Base-by-base conservation (phyloP, 2,329 filamentous ascomycete genomes). In the Fusarium foetens region DNA sequence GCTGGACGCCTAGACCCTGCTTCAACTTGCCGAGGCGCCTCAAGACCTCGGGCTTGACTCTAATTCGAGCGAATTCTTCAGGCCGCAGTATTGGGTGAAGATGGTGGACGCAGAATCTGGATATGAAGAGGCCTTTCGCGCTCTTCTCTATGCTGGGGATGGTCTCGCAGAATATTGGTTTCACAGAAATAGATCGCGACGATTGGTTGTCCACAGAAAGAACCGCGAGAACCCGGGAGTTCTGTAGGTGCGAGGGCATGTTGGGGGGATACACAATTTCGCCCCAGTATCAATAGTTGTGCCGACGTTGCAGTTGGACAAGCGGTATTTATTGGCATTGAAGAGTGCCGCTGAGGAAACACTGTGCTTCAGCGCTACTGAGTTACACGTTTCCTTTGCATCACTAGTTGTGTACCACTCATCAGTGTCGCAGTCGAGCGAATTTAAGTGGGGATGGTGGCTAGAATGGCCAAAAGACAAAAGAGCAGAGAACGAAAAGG, bases 41-140 rank as follows among this genome's bases (percentile, higher is more conserved):
- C 29, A 35, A 13, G 39, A 14, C 3, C 31, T 45, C 9, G 16
- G 8, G 31, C 31, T 33, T 12, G 31, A 33, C 3, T 42, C 7
- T 19, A 23, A 21, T 10, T 21, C 2, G 11, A 8, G 10, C 6
- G 29, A 55, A 35, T 31, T 14, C 16, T 55, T 5, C 27, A 8
- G 8, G 31, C 25, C 17, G 8, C 41, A 31, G n/a, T 55, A 43
- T 23, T 55, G 53, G 39, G n/a, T 55, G n/a, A 55, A 43, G n/a
- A 7, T 55, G 17, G 53, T 42, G 9, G 38, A 54, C 0, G 27
- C 29, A 4, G n/a, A 52, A 9, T 17, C 49, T 9, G 19, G 6
- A 27, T 25, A 11, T 0, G 49, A 52, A 6, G n/a, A 52, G 17
- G 23, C 49, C 19, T 23, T 38, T 4, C 25, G 35, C 4, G 35